Conservation (phyloP, 257 asterid species). For the Solanum chilense region DNA sequence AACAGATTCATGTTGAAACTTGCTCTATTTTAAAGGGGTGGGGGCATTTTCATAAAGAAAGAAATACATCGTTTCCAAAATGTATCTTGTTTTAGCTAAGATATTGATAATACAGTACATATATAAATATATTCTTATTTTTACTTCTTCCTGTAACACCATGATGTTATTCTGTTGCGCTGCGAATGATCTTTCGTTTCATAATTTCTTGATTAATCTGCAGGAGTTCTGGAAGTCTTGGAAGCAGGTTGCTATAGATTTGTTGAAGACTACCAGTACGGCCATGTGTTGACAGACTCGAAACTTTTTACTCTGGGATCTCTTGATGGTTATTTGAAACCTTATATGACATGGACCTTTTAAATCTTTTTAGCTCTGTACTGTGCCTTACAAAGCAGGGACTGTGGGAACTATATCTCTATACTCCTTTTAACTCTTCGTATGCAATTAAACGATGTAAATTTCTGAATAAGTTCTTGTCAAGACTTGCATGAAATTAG, state of each 20-base stretch:
- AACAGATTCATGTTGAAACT: background rate
- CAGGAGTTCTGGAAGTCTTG: conserved; percentile 20
- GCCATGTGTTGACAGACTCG: conserved; percentile 11
- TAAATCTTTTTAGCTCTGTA: background rate
- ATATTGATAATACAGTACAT: background rate
- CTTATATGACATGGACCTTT: background rate
- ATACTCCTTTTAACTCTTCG: background rate
- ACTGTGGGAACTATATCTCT: background rate
- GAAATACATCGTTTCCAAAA: background rate
- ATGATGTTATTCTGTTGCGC: background rate
- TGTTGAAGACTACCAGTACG: background rate
- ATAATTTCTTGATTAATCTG: background rate
- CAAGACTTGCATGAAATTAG: background rate
- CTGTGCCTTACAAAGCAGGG: background rate
- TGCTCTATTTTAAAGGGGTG: background rate
- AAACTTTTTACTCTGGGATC: conserved; percentile 6
- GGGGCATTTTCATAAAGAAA: background rate
- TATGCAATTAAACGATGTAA: background rate
- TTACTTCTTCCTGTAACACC: background rate
- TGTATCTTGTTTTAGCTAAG: background rate
- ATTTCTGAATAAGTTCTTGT: background rate
- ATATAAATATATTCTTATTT: background rate
- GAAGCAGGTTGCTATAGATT: background rate
- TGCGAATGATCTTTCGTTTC: background rate
- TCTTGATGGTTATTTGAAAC: background rate